A percentile compares a stretch with the other conserved stretches of the same genome.
These are phyloP conservation scores for Ailanthus altissimus DNA, from an alignment of 345 rosid genomes.

Conservation along the genomic window DNA sequence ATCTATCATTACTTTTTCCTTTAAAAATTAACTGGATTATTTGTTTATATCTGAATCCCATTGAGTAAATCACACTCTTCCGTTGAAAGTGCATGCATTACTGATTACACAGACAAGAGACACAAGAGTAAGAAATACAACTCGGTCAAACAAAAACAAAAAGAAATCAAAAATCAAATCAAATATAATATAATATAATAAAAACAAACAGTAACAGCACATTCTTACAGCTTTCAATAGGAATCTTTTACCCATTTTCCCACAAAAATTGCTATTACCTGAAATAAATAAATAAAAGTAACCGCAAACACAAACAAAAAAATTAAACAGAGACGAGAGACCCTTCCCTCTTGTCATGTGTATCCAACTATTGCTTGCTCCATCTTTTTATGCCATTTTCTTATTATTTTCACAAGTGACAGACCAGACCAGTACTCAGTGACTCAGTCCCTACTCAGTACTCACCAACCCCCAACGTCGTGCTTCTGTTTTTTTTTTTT, in stretches of 20 bases:
- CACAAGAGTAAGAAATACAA: not conserved
- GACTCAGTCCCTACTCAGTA: too few species aligned
- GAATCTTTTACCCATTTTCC: constrained; percentile 44
- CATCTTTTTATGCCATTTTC: constrained; percentile 32
- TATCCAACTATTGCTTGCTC: constrained; percentile 38
- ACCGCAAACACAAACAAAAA: not conserved
- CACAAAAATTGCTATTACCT: constrained; percentile 23
- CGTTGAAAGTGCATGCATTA: not conserved
- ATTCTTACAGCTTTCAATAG: constrained; percentile 23
- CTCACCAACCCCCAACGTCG: constrained; percentile 3
- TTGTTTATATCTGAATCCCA: constrained; percentile 4
- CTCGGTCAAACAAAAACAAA: constrained; percentile 3
- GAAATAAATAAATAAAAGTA: constrained; percentile 17
- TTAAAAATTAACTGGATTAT: not conserved
- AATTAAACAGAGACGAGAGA: not conserved
- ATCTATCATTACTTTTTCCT: too few species aligned
- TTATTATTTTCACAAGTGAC: constrained; percentile 9
- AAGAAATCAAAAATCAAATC: not conserved
- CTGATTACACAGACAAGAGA: not conserved
- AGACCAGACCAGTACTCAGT: too few species aligned
- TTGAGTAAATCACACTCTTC: constrained; percentile 36
- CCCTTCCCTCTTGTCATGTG: constrained; percentile 27
- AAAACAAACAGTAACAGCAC: not conserved
- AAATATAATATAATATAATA: not conserved
- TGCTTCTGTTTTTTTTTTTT: not conserved